A percentile compares a stretch with the other conserved stretches of the same genome.
Conservation (phyloP, 768 basidiomycete genomes). For the Clavaria fumosa region DNA sequence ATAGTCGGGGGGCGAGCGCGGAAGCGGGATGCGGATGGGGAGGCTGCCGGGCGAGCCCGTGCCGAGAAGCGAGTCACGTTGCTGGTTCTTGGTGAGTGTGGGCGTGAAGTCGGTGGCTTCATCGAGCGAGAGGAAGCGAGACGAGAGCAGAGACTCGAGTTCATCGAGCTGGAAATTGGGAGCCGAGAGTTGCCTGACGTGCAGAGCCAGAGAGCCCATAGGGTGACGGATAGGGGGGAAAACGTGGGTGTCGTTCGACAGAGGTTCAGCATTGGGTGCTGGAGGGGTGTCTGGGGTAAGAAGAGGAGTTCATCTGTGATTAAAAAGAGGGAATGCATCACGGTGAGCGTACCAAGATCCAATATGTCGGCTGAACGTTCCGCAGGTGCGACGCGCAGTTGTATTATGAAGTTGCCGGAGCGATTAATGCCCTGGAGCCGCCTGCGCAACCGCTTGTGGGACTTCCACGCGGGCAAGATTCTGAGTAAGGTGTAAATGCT, state of each 20-base stretch:
- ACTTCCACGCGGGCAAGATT: conserved; percentile 63
- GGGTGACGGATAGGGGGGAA: conserved; percentile 61
- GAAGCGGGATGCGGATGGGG: conserved; percentile 3
- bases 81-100: conserved; percentile 50
- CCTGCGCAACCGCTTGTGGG: conserved; percentile 43
- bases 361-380: no score
- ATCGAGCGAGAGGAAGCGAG: conserved; percentile 54
- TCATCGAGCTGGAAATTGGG: conserved; percentile 66
- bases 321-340: no score
- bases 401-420: conserved; percentile 32
- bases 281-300: conserved; percentile 22
- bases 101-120: conserved; percentile 55
- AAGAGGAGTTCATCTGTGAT: no score
- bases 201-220: conserved; percentile 43
- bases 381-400: no score
- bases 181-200: conserved; percentile 45
- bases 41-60: conserved; percentile 1
- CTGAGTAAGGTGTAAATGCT: conserved; percentile 60
- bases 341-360: no score
- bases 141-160: conserved; percentile 60
- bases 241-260: conserved; percentile 35
- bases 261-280: conserved; percentile 23
- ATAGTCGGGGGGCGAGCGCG: conserved; percentile 5
- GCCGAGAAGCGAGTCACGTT: conserved; percentile 36
- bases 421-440: conserved; percentile 22